These are phyloP conservation scores for Inga laurina DNA, from an alignment of 306 rosid species.

Conservation along the genomic window DNA sequence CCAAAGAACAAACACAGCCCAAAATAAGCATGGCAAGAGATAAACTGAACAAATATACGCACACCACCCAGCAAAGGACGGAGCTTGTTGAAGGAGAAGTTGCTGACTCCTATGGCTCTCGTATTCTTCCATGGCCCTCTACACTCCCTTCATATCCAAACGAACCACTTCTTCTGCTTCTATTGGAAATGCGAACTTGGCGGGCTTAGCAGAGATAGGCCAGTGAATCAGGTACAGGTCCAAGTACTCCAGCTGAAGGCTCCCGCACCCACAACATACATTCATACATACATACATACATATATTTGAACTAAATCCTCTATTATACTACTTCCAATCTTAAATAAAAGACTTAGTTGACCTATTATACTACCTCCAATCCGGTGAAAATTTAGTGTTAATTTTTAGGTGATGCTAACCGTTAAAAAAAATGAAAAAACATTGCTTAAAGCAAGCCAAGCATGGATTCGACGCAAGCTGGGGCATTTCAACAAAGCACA, in stretches of 20 bases:
- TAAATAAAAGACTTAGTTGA: no score
- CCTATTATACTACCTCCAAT: no score
- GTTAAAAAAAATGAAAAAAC: no score
- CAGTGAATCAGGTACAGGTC: constrained; percentile 45
- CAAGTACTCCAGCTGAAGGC: constrained; percentile 48
- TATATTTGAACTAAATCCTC: neutral
- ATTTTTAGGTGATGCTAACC: no score
- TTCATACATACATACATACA: no score
- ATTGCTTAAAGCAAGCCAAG: no score
- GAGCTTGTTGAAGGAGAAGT: constrained; percentile 51
- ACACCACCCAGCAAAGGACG: constrained; percentile 10
- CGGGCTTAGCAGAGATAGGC: constrained; percentile 45
- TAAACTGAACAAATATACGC: no score
- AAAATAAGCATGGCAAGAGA: no score
- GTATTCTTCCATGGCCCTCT: constrained; percentile 48
- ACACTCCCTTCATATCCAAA: constrained; percentile 51
- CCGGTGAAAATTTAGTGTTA: no score
- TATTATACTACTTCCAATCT: neutral
- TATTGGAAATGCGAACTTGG: constrained; percentile 38
- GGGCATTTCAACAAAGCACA: no score
- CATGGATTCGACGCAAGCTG: no score
- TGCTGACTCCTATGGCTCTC: constrained; percentile 36
- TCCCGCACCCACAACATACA: constrained; percentile 19
- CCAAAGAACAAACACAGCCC: no score
- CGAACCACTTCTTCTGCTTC: constrained; percentile 38